These are phyloP conservation scores for Malbranchea zuffiana DNA, from an alignment of 2,329 filamentous ascomycete genomes.

Conservation along the genomic window DNA sequence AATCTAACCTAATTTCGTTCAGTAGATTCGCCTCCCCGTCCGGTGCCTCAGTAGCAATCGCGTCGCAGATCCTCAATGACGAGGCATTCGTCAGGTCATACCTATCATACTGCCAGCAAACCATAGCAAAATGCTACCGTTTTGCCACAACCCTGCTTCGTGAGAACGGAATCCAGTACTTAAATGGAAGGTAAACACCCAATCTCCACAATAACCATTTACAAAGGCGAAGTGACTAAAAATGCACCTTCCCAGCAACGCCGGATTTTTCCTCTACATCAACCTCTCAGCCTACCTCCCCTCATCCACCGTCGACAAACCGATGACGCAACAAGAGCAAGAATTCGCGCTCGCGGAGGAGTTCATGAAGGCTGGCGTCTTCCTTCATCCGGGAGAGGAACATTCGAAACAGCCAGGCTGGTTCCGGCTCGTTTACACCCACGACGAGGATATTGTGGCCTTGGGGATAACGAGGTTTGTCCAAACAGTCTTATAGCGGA, in stretches of 20 bases:
- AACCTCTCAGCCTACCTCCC: conserved; percentile 40
- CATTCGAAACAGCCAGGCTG: conserved; percentile 38
- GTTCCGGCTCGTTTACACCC: conserved; percentile 45
- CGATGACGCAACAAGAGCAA: conserved; percentile 22
- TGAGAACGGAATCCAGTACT: conserved; percentile 30
- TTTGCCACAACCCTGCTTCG: conserved; percentile 27
- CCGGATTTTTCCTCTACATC: conserved; percentile 48
- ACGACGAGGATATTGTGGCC: conserved; percentile 26
- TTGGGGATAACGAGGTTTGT: conserved; percentile 28
- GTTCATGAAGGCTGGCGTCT: conserved; percentile 40
- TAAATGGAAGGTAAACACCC: conserved; percentile 21
- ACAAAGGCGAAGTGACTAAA: neutral
- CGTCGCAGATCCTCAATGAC: conserved; percentile 8
- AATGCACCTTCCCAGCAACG: conserved; percentile 30
- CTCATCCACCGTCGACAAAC: conserved; percentile 12
- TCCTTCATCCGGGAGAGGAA: conserved; percentile 41
- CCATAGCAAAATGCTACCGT: conserved; percentile 21
- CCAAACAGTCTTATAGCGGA: too few relatives aligned
- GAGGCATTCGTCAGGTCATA: conserved; percentile 6
- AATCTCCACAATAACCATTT: neutral
- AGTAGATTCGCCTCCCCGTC: conserved; percentile 8
- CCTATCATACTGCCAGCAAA: conserved; percentile 20
- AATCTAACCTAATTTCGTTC: neutral
- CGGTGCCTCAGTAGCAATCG: conserved; percentile 5
- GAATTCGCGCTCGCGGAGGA: conserved; percentile 39